Percentiles rank a stretch among this genome's conserved stretches.
Conservation (phyloP, 768 basidiomycete genomes). For the Xerocomellus dryophilus region DNA sequence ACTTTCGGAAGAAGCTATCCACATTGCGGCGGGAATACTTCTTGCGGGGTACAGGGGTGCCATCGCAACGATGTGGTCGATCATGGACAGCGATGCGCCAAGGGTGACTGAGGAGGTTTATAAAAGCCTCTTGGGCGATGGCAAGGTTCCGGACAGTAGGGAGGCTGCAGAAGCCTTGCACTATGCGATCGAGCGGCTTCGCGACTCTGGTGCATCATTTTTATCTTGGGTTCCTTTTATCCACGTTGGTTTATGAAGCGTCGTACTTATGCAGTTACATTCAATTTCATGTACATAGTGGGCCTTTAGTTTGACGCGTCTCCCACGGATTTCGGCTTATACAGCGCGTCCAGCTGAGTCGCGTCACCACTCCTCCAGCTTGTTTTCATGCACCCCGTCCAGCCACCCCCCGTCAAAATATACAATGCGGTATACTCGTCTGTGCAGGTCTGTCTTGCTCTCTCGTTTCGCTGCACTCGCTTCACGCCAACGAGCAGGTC, state of each 20-base stretch:
- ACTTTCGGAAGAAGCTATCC: neutral
- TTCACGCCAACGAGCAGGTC: conserved; percentile 47
- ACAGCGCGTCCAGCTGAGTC: conserved; percentile 31
- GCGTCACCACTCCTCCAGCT: conserved; percentile 26
- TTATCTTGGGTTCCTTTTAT: neutral
- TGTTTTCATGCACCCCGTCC: conserved; percentile 35
- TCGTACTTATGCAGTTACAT: neutral
- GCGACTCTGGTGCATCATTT: too few species aligned
- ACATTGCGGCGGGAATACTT: too few species aligned
- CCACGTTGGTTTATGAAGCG: neutral
- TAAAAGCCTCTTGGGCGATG: too few species aligned
- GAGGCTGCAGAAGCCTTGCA: too few species aligned
- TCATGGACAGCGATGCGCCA: too few species aligned
- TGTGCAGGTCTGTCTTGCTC: conserved; percentile 56
- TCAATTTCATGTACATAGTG: neutral
- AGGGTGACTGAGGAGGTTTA: too few species aligned
- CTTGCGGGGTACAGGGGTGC: too few species aligned
- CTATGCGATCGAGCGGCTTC: too few species aligned
- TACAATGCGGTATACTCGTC: conserved; percentile 93
- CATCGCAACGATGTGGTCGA: too few species aligned
- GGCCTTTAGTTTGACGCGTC: neutral
- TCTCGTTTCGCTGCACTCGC: neutral
- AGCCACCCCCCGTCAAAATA: conserved; percentile 66
- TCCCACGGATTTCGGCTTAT: conserved; percentile 34
- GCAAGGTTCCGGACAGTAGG: too few species aligned